These are phyloP conservation scores for Sarocladium oryzae DNA, from an alignment of 2,329 filamentous ascomycete species.

Conservation along the genomic window DNA sequence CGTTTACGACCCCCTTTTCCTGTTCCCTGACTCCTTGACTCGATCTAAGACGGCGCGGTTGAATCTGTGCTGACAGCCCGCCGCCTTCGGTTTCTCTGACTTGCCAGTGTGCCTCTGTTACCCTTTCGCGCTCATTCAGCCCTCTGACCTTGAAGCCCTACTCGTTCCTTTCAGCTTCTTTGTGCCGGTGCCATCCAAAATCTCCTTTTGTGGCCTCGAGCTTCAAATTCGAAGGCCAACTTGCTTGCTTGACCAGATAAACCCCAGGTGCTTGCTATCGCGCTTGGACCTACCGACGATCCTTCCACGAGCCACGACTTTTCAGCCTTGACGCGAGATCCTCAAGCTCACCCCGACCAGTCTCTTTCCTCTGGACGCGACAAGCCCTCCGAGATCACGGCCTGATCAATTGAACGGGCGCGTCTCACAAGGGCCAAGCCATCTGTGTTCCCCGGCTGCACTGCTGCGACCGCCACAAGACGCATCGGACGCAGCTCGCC, in stretches of 20 bases:
- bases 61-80: slow-evolving; percentile 1
- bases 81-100: not conserved
- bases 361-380: not conserved
- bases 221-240: not conserved
- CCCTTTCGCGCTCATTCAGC: not conserved
- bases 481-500: slow-evolving; percentile 6
- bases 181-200: not conserved
- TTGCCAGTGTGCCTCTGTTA: not conserved
- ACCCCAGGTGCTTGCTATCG: not conserved
- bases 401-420: not conserved
- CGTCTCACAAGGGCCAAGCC: not conserved
- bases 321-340: not conserved
- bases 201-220: not conserved
- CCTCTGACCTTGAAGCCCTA: not conserved
- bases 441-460: not conserved
- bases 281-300: slow-evolving; percentile 8
- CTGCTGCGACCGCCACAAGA: slow-evolving; percentile 2
- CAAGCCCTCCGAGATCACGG: not conserved
- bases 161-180: not conserved
- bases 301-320: slow-evolving; percentile 3
- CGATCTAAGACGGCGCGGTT: not conserved
- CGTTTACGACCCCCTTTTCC: slow-evolving; percentile 3
- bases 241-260: no score
- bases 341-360: not conserved
- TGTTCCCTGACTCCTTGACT: not conserved